A percentile compares a stretch with the other conserved stretches of the same genome.
Conservation (phyloP, 805 yeast genomes). For the Starmerella bombicola region DNA sequence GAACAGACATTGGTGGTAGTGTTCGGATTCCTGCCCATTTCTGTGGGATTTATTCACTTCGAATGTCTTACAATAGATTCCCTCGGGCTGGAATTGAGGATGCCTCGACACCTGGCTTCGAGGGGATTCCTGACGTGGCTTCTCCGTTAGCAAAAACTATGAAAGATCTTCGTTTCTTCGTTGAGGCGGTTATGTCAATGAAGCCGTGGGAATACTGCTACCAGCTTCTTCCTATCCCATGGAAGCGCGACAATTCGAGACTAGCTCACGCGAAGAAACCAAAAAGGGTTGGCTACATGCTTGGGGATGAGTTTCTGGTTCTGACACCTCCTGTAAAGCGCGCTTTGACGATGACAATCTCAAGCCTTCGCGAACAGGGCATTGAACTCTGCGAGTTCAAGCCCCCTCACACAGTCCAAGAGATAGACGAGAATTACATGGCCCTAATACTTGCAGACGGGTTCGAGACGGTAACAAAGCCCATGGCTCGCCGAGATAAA, state of each 20-base stretch:
- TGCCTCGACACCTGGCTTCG: constrained; percentile 37
- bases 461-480: constrained; percentile 25
- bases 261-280: constrained; percentile 26
- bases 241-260: constrained; percentile 28
- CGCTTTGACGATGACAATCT: constrained; percentile 31
- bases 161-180: constrained; percentile 39
- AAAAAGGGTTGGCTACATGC: constrained; percentile 35
- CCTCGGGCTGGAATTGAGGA: constrained; percentile 33
- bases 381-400: constrained; percentile 36
- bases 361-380: constrained; percentile 33
- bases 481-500: constrained; percentile 26
- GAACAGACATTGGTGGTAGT: constrained; percentile 46
- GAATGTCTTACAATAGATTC: constrained; percentile 40
- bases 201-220: constrained; percentile 33
- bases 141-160: constrained; percentile 38
- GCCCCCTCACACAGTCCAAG: constrained; percentile 42
- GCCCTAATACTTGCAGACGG: constrained; percentile 30
- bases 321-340: constrained; percentile 40
- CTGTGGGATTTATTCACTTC: constrained; percentile 39
- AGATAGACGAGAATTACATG: constrained; percentile 41
- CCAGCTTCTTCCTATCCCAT: constrained; percentile 37
- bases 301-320: constrained; percentile 37
- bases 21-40: constrained; percentile 44
- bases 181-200: constrained; percentile 32
- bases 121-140: constrained; percentile 30